A percentile compares a stretch with the other conserved stretches of the same genome.
Evolutionary conservation across 768 basidiomycete genomes (phyloP).

Genomic region (Macrolepiota fuliginosa): DNA sequence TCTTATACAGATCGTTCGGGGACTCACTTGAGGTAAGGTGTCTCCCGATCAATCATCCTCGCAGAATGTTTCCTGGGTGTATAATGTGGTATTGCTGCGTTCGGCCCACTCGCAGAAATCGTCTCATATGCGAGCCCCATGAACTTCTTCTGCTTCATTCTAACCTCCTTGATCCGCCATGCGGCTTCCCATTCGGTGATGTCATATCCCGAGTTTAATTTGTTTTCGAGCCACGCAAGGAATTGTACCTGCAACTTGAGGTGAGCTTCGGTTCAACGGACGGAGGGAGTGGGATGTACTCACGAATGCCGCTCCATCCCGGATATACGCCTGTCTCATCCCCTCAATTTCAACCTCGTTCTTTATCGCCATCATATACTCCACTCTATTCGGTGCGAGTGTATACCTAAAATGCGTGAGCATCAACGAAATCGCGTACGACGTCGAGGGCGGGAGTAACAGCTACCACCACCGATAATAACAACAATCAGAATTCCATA

Average conservation of each 20-base stretch:
- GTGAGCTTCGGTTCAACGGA: neutral
- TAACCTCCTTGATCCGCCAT: slow-evolving; percentile 75
- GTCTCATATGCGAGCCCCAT: slow-evolving; percentile 88
- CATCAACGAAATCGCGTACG: slow-evolving; percentile 84
- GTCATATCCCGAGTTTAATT: slow-evolving; percentile 71
- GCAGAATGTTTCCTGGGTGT: slow-evolving; percentile 68
- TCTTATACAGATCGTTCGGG: neutral
- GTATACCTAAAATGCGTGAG: slow-evolving; percentile 82
- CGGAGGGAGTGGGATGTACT: slow-evolving; percentile 27
- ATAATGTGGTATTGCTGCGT: slow-evolving; percentile 96
- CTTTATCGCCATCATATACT: slow-evolving; percentile 84
- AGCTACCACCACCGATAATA: slow-evolving; percentile 45
- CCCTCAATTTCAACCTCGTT: slow-evolving; percentile 85
- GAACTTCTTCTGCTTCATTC: slow-evolving; percentile 68
- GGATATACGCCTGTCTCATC: slow-evolving; percentile 76
- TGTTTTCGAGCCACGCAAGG: slow-evolving; percentile 88
- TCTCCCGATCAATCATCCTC: slow-evolving; percentile 70
- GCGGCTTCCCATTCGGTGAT: slow-evolving; percentile 94
- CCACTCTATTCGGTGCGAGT: slow-evolving; percentile 64
- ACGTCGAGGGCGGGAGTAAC: slow-evolving; percentile 69
- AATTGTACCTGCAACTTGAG: slow-evolving; percentile 53
- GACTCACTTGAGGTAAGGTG: slow-evolving; percentile 87
- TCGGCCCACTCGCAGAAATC: slow-evolving; percentile 86
- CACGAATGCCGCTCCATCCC: slow-evolving; percentile 86
- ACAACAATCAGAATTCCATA: neutral